Evolutionary conservation across 78 protist species (phyloP), one percentile per base, ranked within the genome.

Genomic region (Dictyostelium firmibasis): DNA sequence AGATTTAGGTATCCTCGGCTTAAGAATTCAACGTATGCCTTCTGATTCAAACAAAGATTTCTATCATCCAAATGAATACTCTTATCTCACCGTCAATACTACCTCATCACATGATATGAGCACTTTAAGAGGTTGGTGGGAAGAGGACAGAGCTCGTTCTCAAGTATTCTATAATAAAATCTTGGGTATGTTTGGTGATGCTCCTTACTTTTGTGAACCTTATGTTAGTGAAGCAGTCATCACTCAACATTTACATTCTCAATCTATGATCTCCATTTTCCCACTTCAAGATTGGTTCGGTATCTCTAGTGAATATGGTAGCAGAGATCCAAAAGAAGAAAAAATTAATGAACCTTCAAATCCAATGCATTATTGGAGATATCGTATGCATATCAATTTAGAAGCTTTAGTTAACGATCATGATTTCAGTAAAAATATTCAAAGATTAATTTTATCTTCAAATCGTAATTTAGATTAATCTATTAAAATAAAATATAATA

Each of bases 91-190:
- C 43, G 98, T 97, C 16, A 74, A 87, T 31, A 91, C 98, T 3
- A 92, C 98, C 4, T 93, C 96, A 10, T 74, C 95, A 29, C 98
- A 97, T 79, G 98, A 97, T 79, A 96, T 89, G 96, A 62, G 92
- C 16, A 92, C 97, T 13, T 29, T 97, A 14, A 23, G 97, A 31
- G 95, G 86, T 14, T 97, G 98, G 98, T 97, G 95, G 94, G 95
- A 88, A 53, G 97, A 95, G 82, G 96, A 95, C 62, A 18, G 91
- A 13, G 64, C 83, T 69, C 50, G 93, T n/a, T 62, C 95, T 23
- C 97, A 91, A 84, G 53, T 29, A 3, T 95, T 89, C 83, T 95
- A 62, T 81, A 91, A 95, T 29, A 82, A 44, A n/a, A 35, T 91
- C 16, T 43, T 95, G 79, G 93, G 92, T 11, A 82, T 87, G 81